Conservation (phyloP, 129 eudicot species). For the Escallonia herrerae region DNA sequence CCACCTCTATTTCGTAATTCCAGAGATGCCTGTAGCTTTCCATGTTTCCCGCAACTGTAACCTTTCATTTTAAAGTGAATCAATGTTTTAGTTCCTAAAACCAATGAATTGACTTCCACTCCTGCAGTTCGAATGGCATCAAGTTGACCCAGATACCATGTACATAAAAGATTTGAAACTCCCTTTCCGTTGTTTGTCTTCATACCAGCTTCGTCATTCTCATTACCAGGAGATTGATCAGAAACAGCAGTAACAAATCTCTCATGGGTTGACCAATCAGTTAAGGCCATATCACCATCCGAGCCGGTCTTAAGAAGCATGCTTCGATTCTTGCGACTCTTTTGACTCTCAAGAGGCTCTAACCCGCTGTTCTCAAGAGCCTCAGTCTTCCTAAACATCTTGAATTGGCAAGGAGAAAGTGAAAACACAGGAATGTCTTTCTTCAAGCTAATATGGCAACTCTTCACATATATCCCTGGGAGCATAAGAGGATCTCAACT, state of each 20-base stretch:
- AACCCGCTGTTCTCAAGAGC: conserved; percentile 28
- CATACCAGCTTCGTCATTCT: conserved; percentile 26
- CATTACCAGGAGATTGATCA: conserved; percentile 28
- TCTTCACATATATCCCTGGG: conserved; percentile 79
- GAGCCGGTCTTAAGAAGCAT: conserved; percentile 22
- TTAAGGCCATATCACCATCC: conserved; percentile 35
- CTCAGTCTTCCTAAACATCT: conserved; percentile 28
- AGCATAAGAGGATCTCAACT: conserved; percentile 7
- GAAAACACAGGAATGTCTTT: conserved; percentile 55
- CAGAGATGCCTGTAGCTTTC: conserved; percentile 14
- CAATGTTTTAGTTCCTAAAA: conserved; percentile 64
- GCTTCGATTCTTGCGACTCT: conserved; percentile 19
- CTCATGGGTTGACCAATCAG: conserved; percentile 61
- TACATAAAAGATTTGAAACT: conserved; percentile 36
- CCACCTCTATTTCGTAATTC: conserved; percentile 29
- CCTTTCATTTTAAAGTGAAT: conserved; percentile 53
- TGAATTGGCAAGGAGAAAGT: conserved; percentile 69
- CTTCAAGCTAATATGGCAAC: conserved; percentile 27
- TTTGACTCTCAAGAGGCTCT: conserved; percentile 32
- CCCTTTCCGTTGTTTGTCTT: conserved; percentile 31
- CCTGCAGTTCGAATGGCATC: conserved; percentile 43
- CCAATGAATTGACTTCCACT: conserved; percentile 43
- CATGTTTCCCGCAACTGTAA: conserved; percentile 20
- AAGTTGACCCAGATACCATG: conserved; percentile 67
- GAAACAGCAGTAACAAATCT: conserved; percentile 38